Conservation (phyloP, 2,329 filamentous ascomycete genomes). For the Aphanocladium album region DNA sequence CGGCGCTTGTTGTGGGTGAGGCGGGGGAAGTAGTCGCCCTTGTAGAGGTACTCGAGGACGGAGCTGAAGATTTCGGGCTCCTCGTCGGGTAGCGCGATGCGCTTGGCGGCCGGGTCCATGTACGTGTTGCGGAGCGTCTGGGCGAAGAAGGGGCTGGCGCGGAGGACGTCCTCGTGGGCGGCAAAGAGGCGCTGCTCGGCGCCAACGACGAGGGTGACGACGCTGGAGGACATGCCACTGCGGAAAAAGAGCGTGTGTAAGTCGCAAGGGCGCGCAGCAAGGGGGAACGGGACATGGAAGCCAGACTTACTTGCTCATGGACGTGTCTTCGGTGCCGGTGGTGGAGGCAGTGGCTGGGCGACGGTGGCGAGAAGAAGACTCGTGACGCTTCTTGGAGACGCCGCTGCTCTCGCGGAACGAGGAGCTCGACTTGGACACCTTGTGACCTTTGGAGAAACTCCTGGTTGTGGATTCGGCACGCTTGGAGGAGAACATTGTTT, state of each 20-base stretch:
- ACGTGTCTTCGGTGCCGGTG: constrained; percentile 31
- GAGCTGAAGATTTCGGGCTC: constrained; percentile 88
- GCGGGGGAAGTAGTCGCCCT: constrained; percentile 86
- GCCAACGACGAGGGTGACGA: constrained; percentile 78
- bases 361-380: constrained; percentile 35
- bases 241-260: not conserved
- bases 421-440: constrained; percentile 44
- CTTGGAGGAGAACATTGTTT: constrained; percentile 42
- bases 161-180: constrained; percentile 81
- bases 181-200: constrained; percentile 81
- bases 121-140: constrained; percentile 31
- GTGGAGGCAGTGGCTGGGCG: constrained; percentile 45
- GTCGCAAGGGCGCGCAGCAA: not conserved
- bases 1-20: constrained; percentile 76
- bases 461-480: constrained; percentile 41
- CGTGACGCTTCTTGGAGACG: constrained; percentile 50
- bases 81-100: constrained; percentile 76
- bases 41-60: constrained; percentile 87
- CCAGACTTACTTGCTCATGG: constrained; percentile 40
- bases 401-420: constrained; percentile 51
- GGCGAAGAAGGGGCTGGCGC: constrained; percentile 70
- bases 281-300: not conserved
- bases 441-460: constrained; percentile 51
- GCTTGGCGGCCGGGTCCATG: constrained; percentile 46
- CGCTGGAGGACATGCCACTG: constrained; percentile 58